Percentiles rank a stretch among this genome's conserved stretches.
Conservation (phyloP, 2,329 filamentous ascomycete genomes). For the Sporothrix variecibatus region DNA sequence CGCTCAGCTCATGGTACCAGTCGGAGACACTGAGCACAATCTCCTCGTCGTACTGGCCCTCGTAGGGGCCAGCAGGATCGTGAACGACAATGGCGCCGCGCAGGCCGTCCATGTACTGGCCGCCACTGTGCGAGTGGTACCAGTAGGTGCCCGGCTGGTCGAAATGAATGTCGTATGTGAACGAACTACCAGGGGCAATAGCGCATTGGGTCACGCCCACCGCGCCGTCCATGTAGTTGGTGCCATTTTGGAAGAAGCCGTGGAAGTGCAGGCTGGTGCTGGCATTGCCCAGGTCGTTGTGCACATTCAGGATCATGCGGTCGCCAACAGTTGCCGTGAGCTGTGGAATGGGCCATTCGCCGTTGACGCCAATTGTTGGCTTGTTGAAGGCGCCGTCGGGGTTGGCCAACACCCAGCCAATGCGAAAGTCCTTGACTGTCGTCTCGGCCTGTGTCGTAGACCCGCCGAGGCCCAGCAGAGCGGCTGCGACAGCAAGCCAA, state of each 20-base stretch:
- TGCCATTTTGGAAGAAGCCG: constrained; percentile 67
- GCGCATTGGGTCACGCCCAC: constrained; percentile 65
- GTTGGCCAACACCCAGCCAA: constrained; percentile 70
- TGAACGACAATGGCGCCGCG: constrained; percentile 65
- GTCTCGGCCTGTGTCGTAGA: constrained; percentile 43
- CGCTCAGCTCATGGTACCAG: constrained; percentile 66
- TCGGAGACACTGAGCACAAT: constrained; percentile 68
- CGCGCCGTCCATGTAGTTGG: constrained; percentile 71
- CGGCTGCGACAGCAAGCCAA: neutral
- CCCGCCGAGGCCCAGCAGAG: neutral
- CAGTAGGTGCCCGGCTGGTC: constrained; percentile 68
- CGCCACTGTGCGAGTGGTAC: constrained; percentile 71
- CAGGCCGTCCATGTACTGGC: constrained; percentile 68
- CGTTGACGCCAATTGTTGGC: constrained; percentile 73
- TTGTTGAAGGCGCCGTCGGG: constrained; percentile 67
- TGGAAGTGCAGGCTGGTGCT: constrained; percentile 69
- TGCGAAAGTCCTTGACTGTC: constrained; percentile 64
- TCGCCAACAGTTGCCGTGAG: constrained; percentile 66
- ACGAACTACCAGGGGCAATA: constrained; percentile 62
- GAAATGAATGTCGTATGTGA: constrained; percentile 64
- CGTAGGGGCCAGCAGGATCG: constrained; percentile 61
- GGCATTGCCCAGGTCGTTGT: constrained; percentile 63
- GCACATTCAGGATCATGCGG: constrained; percentile 57
- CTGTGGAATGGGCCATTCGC: constrained; percentile 69
- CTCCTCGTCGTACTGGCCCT: constrained; percentile 62